Evolutionary conservation across 2,329 filamentous ascomycete genomes (phyloP).

Genomic region (Cytospora piceicola): DNA sequence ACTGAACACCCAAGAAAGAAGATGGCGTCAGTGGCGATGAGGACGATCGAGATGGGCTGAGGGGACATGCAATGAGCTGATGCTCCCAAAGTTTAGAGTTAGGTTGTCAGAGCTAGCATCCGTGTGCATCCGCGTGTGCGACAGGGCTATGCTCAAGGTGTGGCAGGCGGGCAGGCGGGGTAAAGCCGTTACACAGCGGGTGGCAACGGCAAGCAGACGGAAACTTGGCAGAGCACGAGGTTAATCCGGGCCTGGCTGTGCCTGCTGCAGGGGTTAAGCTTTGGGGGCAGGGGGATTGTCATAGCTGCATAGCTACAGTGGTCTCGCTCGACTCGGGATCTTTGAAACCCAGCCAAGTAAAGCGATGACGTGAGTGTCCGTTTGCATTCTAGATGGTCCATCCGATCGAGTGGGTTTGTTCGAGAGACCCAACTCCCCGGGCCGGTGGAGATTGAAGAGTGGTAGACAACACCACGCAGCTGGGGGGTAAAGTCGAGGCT

Average conservation of each 20-base stretch:
- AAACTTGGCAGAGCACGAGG: too few species aligned
- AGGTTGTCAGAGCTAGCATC: too few species aligned
- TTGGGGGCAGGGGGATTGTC: neutral
- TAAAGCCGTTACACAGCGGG: too few species aligned
- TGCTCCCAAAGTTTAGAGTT: constrained; percentile 1
- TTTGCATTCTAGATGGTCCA: neutral
- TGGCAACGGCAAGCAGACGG: too few species aligned
- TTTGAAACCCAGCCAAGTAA: neutral
- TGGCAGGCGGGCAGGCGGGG: too few species aligned
- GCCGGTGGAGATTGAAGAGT: neutral
- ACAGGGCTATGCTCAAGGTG: too few species aligned
- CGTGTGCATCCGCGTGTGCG: too few species aligned
- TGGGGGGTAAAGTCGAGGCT: constrained; percentile 1
- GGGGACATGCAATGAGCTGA: constrained; percentile 2
- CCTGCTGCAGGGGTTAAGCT: too few species aligned
- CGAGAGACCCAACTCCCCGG: neutral
- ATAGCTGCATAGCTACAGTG: too few species aligned
- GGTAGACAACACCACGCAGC: neutral
- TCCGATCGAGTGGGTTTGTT: neutral
- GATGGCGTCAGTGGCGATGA: constrained; percentile 12
- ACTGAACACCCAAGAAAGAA: too few species aligned
- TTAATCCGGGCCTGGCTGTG: too few species aligned
- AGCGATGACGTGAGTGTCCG: constrained; percentile 3
- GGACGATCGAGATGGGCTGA: constrained; percentile 21
- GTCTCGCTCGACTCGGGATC: neutral